Evolutionary conservation across 306 rosid species (phyloP).

Genomic region (Dalbergia cultrata): DNA sequence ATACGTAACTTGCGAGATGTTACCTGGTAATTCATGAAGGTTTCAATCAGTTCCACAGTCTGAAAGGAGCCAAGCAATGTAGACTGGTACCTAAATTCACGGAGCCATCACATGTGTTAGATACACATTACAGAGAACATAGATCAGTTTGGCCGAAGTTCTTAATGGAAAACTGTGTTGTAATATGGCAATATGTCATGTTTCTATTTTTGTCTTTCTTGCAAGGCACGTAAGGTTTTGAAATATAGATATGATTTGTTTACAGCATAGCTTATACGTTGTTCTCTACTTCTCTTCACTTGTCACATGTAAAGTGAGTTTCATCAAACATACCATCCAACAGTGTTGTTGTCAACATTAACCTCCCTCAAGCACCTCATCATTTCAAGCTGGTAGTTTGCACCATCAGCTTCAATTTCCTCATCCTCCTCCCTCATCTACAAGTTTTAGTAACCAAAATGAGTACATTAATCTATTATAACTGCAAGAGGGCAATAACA

Average conservation of each 20-base stretch:
- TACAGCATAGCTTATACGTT: background rate
- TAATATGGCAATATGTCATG: background rate
- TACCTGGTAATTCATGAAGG: constrained; percentile 99
- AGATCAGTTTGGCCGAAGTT: background rate
- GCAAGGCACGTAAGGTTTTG: background rate
- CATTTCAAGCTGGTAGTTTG: constrained; percentile 99
- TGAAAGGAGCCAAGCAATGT: constrained; percentile 93
- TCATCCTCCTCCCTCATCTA: constrained; percentile 96
- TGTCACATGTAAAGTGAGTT: background rate
- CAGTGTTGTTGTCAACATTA: constrained; percentile 96
- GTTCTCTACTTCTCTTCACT: background rate
- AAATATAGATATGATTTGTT: background rate
- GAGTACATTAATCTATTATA: background rate
- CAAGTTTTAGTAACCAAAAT: constrained; percentile 38
- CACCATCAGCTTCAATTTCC: constrained; percentile 98
- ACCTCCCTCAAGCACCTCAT: constrained; percentile 99
- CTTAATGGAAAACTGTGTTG: background rate
- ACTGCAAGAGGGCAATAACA: background rate
- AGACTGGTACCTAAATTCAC: constrained; percentile 86
- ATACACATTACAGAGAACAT: constrained; percentile 19
- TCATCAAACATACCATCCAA: constrained; percentile 79
- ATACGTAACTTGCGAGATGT: background rate
- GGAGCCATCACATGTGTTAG: constrained; percentile 15
- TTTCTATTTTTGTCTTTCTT: background rate
- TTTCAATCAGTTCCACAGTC: constrained; percentile 91